These are phyloP conservation scores for Sphaerosporella brunnea DNA, from an alignment of 495 filamentous ascomycete genomes.

Conservation along the genomic window DNA sequence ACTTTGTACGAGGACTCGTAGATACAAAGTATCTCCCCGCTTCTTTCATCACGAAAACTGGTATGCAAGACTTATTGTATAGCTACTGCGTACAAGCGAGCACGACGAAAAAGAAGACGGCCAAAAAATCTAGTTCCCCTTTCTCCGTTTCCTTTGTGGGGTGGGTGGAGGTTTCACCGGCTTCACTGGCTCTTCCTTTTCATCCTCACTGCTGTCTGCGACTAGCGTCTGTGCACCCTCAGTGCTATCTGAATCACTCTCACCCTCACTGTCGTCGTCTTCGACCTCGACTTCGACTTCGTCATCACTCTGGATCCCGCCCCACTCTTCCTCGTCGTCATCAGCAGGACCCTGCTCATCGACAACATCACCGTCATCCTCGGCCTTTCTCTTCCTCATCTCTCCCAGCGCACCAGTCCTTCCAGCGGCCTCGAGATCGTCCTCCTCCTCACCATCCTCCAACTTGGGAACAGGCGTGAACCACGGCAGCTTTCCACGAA, in stretches of 20 bases:
- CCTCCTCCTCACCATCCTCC: slow-evolving; percentile 36
- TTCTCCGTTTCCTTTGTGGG: slow-evolving; percentile 13
- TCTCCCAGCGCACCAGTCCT: slow-evolving; percentile 39
- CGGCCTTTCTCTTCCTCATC: slow-evolving; percentile 41
- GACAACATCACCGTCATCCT: slow-evolving; percentile 13
- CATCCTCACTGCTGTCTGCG: slow-evolving; percentile 34
- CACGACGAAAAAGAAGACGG: slow-evolving; percentile 6
- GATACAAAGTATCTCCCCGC: no score
- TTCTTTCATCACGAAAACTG: no score
- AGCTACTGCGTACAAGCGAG: no score
- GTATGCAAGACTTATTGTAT: no score
- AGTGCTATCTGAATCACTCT: background rate
- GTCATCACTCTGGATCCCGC: background rate
- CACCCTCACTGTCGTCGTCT: slow-evolving; percentile 11
- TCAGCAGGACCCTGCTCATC: background rate
- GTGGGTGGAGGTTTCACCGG: slow-evolving; percentile 14
- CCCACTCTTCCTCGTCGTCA: background rate
- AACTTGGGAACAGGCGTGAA: slow-evolving; percentile 61
- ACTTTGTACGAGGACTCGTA: no score
- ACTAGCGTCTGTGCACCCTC: slow-evolving; percentile 30
- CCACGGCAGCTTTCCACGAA: slow-evolving; percentile 90
- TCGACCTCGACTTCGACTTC: background rate
- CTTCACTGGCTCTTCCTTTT: slow-evolving; percentile 28
- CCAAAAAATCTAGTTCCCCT: slow-evolving; percentile 4
- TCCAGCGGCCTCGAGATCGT: slow-evolving; percentile 36